Percentiles rank a stretch among this genome's conserved stretches.
These are phyloP conservation scores for Rhododendron molle DNA, from an alignment of 148 eudicot species.

Conservation along the genomic window DNA sequence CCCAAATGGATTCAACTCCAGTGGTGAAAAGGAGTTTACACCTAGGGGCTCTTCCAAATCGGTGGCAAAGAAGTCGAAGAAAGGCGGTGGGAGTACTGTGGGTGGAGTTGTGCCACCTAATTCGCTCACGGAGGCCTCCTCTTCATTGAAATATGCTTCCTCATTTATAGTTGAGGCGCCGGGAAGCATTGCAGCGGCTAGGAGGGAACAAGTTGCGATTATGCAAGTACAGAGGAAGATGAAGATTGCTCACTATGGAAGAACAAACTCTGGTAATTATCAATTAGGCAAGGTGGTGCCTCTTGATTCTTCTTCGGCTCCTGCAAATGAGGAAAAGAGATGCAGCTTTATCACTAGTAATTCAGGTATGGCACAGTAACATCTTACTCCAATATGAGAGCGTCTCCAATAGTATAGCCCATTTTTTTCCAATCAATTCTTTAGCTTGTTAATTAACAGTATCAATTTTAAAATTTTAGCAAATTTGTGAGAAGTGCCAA, in stretches of 20 bases:
- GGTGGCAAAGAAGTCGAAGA: slow-evolving; percentile 23
- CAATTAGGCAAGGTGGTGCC: slow-evolving; percentile 18
- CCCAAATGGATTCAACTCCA: slow-evolving; percentile 24
- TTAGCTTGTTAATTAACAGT: background rate
- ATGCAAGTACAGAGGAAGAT: slow-evolving; percentile 60
- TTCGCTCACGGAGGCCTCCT: background rate
- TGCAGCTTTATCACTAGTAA: slow-evolving; percentile 58
- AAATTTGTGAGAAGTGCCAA: too few relatives aligned
- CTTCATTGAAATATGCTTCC: slow-evolving; percentile 14
- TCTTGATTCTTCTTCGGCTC: slow-evolving; percentile 9
- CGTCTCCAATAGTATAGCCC: too few relatives aligned
- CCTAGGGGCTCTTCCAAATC: slow-evolving; percentile 6
- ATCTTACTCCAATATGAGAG: too few relatives aligned
- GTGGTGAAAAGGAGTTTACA: slow-evolving; percentile 15
- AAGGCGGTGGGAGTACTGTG: background rate
- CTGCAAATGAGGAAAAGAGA: slow-evolving; percentile 31
- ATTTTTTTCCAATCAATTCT: background rate
- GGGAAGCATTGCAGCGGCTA: slow-evolving; percentile 58
- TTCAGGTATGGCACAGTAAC: slow-evolving; percentile 43
- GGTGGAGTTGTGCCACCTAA: background rate
- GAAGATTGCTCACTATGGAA: slow-evolving; percentile 68
- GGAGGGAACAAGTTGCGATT: slow-evolving; percentile 52
- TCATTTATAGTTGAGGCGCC: slow-evolving; percentile 39
- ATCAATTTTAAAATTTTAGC: too few relatives aligned
- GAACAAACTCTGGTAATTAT: slow-evolving; percentile 35